A percentile compares a stretch with the other conserved stretches of the same genome.
Conservation (phyloP, 2,329 filamentous ascomycete genomes). For the Curvularia sp. region DNA sequence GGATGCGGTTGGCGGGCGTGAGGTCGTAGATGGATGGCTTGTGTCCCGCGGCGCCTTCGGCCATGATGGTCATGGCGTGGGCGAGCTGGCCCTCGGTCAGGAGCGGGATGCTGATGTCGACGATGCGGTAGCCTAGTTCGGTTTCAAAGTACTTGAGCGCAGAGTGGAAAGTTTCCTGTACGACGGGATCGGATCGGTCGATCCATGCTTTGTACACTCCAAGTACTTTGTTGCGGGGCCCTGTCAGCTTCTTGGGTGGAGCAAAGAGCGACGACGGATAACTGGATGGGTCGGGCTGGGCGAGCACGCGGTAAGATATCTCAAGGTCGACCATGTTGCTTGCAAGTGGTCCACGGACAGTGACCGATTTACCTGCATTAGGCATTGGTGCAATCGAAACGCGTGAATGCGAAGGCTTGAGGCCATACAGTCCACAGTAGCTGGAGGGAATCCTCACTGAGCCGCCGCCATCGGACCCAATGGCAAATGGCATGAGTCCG, state of each 20-base stretch:
- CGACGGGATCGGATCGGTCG: slow-evolving; percentile 68
- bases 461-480: slow-evolving; percentile 76
- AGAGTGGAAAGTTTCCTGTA: slow-evolving; percentile 67
- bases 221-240: slow-evolving; percentile 63
- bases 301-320: slow-evolving; percentile 81
- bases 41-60: slow-evolving; percentile 67
- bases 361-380: slow-evolving; percentile 67
- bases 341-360: slow-evolving; percentile 77
- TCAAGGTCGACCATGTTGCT: slow-evolving; percentile 78
- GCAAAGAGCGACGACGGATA: slow-evolving; percentile 69
- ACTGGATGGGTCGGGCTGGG: slow-evolving; percentile 71
- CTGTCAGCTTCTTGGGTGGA: slow-evolving; percentile 57
- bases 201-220: slow-evolving; percentile 76
- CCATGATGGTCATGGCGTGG: slow-evolving; percentile 78
- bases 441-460: slow-evolving; percentile 75
- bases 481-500: slow-evolving; percentile 75
- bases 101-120: slow-evolving; percentile 71
- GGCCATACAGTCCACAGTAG: slow-evolving; percentile 81
- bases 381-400: slow-evolving; percentile 66
- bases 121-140: slow-evolving; percentile 60
- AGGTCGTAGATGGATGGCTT: slow-evolving; percentile 62
- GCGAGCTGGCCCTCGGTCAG: slow-evolving; percentile 76
- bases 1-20: slow-evolving; percentile 71
- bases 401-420: slow-evolving; percentile 80
- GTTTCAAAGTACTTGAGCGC: slow-evolving; percentile 66